These are phyloP conservation scores for Monosporascus ibericus DNA, from an alignment of 2,329 filamentous ascomycete genomes.

Conservation along the genomic window DNA sequence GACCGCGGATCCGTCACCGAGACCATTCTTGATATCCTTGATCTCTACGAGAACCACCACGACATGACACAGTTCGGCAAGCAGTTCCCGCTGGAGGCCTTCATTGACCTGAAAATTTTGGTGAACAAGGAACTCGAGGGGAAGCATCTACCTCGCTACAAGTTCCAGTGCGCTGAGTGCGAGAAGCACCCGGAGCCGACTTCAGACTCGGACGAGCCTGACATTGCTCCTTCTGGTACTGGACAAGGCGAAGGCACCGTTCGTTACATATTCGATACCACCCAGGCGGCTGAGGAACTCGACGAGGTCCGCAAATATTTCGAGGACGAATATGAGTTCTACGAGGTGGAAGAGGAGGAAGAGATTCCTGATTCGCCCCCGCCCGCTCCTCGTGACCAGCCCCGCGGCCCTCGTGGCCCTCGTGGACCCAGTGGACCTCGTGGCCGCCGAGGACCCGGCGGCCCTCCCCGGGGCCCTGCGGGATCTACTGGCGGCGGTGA, in stretches of 20 bases:
- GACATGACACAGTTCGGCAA: conserved; percentile 68
- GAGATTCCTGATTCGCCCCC: conserved; percentile 27
- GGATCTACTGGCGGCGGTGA: no score
- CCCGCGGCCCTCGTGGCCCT: conserved; percentile 20
- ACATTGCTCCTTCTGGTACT: conserved; percentile 31
- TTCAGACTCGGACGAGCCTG: conserved; percentile 27
- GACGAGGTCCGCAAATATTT: conserved; percentile 62
- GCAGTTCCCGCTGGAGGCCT: conserved; percentile 65
- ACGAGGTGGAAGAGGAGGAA: conserved; percentile 72
- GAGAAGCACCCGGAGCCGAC: conserved; percentile 30
- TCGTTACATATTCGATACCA: conserved; percentile 81
- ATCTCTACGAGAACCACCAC: conserved; percentile 84
- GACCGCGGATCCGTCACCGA: conserved; percentile 53
- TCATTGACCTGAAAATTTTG: conserved; percentile 80
- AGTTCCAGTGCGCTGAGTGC: conserved; percentile 51
- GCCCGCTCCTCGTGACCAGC: conserved; percentile 12
- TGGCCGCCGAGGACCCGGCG: background rate
- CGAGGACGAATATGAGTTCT: conserved; percentile 69
- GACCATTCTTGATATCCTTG: conserved; percentile 82
- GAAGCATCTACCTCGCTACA: conserved; percentile 56
- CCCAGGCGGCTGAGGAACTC: conserved; percentile 67
- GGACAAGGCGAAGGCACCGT: conserved; percentile 64
- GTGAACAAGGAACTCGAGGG: conserved; percentile 76
- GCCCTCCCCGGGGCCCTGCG: background rate
- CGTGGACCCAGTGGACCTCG: conserved; percentile 11